These are phyloP conservation scores for Cutaneotrichosporon sp. DNA, from an alignment of 1,284 basidiomycete species.

Conservation along the genomic window DNA sequence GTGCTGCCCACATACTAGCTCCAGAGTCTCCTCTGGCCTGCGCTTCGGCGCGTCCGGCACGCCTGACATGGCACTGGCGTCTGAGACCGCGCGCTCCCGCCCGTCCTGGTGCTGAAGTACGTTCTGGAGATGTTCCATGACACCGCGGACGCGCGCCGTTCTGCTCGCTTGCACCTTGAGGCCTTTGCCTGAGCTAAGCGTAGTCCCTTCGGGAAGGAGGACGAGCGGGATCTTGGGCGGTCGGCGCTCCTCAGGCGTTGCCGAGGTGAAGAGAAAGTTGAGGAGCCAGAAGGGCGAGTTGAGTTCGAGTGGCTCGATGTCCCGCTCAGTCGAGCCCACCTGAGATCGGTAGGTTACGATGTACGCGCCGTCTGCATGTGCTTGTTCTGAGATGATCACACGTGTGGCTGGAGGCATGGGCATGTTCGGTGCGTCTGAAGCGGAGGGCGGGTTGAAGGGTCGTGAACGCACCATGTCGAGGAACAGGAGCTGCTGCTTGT, in stretches of 20 bases:
- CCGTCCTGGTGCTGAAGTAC: slow-evolving; percentile 5
- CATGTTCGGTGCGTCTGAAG: slow-evolving; percentile 67
- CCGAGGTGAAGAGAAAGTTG: slow-evolving; percentile 66
- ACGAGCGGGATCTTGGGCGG: slow-evolving; percentile 77
- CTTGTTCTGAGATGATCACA: slow-evolving; percentile 78
- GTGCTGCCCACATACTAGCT: slow-evolving; percentile 79
- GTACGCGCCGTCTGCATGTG: slow-evolving; percentile 65
- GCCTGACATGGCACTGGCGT: slow-evolving; percentile 13
- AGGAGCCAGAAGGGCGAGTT: slow-evolving; percentile 80
- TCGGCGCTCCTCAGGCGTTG: slow-evolving; percentile 55
- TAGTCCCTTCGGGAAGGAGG: slow-evolving; percentile 61
- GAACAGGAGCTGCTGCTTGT: slow-evolving; percentile 49
- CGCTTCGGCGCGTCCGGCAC: background rate
- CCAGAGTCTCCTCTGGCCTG: slow-evolving; percentile 68
- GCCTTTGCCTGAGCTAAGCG: background rate
- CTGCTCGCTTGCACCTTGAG: slow-evolving; percentile 22
- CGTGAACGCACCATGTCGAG: slow-evolving; percentile 63
- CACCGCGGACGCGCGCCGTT: slow-evolving; percentile 19
- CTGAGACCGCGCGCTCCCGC: slow-evolving; percentile 10
- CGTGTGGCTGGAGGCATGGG: slow-evolving; percentile 61
- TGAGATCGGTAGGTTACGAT: slow-evolving; percentile 71
- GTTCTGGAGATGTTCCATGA: slow-evolving; percentile 14
- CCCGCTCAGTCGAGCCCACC: slow-evolving; percentile 60
- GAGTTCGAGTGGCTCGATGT: slow-evolving; percentile 67
- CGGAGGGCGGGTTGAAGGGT: slow-evolving; percentile 64